Evolutionary conservation across 2,329 filamentous ascomycete genomes (phyloP), one percentile per base, ranked within the genome.

Genomic region (Colletotrichum sp.): DNA sequence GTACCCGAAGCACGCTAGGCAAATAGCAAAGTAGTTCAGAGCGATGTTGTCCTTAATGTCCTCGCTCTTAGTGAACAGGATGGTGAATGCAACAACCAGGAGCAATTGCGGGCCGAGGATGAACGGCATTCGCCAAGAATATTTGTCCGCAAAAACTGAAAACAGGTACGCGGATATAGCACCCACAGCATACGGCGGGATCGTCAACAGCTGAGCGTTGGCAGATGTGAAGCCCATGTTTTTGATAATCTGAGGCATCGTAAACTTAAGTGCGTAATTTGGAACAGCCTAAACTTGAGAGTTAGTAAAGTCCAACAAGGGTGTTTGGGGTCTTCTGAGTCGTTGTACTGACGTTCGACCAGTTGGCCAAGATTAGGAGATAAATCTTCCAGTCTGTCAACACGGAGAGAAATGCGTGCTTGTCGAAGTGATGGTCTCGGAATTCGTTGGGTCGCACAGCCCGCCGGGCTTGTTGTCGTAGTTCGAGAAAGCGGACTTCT

Each of bases 301-400:
- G 44, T 52, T 0, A 52, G 44, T 52, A 0, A 13, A 4, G 44
- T 13, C 44, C 44, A 49, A n/a, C 18, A 10, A 4, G 1, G 10
- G 9, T 7, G 9, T 2, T 12, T 10, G 39, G 18, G 18, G 39
- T 15, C 16, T 49, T 1, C 39, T 10, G 8, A 21, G 39, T 44
- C 39, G 39, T n/a, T n/a, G 16, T 49, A 52, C 44, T 52, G 0
- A 86, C 81, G 62, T 87, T 87, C 24, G 83, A 87, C 83, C 84
- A 86, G 78, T 85, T 87, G 67, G 84, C 83, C 21, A 89, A 80
- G 26, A 86, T 85, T 8, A 89, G 76, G 12, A 85, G 79, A 75
- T 84, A 86, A 16, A 86, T 86, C 79, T 90, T 88, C 84, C 87
- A 89, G 78, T 90, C 88, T 8, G 81, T 82, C 1, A 89, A 69